A percentile compares a stretch with the other conserved stretches of the same genome.
These are phyloP conservation scores for Boletus sp. DNA, from an alignment of 768 basidiomycete genomes.

Conservation along the genomic window DNA sequence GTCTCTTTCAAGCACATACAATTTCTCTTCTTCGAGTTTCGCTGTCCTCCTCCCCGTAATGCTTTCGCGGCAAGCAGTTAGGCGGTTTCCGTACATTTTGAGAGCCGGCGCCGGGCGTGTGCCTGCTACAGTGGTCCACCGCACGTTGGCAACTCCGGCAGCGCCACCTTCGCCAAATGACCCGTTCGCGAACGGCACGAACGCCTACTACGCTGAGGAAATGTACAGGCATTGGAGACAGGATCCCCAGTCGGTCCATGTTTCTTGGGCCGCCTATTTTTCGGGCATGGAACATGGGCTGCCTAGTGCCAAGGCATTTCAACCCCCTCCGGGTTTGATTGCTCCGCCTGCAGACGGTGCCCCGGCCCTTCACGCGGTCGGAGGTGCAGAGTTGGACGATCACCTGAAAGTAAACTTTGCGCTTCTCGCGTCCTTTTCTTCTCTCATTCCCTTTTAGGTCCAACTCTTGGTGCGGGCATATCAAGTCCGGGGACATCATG, in stretches of 20 bases:
- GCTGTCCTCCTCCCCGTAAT: slow-evolving; percentile 19
- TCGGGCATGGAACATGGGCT: slow-evolving; percentile 88
- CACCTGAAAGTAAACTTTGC: slow-evolving; percentile 76
- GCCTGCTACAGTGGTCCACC: slow-evolving; percentile 21
- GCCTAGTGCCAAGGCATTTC: slow-evolving; percentile 74
- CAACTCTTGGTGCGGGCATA: slow-evolving; percentile 98
- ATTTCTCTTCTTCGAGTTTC: not conserved
- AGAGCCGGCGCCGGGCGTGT: slow-evolving; percentile 20
- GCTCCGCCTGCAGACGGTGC: slow-evolving; percentile 76
- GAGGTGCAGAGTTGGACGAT: slow-evolving; percentile 80
- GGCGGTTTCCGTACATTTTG: slow-evolving; percentile 32
- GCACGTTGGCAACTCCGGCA: slow-evolving; percentile 46
- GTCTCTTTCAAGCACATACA: not conserved
- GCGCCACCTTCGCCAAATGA: slow-evolving; percentile 71
- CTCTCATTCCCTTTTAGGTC: slow-evolving; percentile 48
- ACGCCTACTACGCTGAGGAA: slow-evolving; percentile 93
- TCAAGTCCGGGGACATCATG: slow-evolving; percentile 97
- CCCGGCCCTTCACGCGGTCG: slow-evolving; percentile 64
- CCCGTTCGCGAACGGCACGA: slow-evolving; percentile 89
- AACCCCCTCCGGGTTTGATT: slow-evolving; percentile 72
- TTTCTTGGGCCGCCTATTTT: slow-evolving; percentile 94
- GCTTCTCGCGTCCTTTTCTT: not conserved
- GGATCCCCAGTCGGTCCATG: slow-evolving; percentile 89
- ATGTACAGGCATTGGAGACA: slow-evolving; percentile 93
- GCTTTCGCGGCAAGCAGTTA: slow-evolving; percentile 37